Conservation (phyloP, 306 rosid species). For the Heteromeles arbutifolia region DNA sequence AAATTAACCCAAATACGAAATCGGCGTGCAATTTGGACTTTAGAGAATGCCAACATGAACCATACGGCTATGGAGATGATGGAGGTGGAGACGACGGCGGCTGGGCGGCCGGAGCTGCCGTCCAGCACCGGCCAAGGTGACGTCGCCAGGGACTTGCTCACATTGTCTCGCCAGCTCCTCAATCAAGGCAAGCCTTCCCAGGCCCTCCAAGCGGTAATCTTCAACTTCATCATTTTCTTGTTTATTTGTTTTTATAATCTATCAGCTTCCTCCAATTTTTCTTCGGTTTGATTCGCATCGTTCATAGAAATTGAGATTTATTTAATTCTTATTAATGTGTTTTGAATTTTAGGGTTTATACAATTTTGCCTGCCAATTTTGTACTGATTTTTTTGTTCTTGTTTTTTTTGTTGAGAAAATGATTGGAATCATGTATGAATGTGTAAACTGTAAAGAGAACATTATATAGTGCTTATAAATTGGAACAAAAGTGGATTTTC, state of each 20-base stretch:
- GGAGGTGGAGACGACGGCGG: slow-evolving; percentile 8
- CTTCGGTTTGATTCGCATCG: neutral
- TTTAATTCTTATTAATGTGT: neutral
- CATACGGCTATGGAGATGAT: slow-evolving; percentile 26
- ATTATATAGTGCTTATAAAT: neutral
- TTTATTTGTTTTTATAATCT: neutral
- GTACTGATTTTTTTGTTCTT: neutral
- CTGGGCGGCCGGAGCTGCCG: slow-evolving; percentile 5
- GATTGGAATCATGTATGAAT: neutral
- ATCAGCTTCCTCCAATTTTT: neutral
- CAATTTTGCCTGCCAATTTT: neutral
- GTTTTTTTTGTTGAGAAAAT: neutral
- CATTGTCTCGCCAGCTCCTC: slow-evolving; percentile 79
- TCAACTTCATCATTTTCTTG: neutral
- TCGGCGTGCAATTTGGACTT: neutral
- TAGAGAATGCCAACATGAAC: slow-evolving; percentile 25
- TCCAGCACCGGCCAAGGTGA: slow-evolving; percentile 25
- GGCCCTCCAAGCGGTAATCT: slow-evolving; percentile 82
- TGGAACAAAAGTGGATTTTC: neutral
- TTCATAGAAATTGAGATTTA: neutral
- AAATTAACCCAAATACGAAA: neutral
- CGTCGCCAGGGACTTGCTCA: slow-evolving; percentile 49
- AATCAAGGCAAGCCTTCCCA: slow-evolving; percentile 79
- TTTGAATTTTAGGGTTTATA: slow-evolving; percentile 8
- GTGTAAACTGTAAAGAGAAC: neutral